These are phyloP conservation scores for Colletotrichum lini DNA, from an alignment of 2,329 filamentous ascomycete genomes.

Conservation along the genomic window DNA sequence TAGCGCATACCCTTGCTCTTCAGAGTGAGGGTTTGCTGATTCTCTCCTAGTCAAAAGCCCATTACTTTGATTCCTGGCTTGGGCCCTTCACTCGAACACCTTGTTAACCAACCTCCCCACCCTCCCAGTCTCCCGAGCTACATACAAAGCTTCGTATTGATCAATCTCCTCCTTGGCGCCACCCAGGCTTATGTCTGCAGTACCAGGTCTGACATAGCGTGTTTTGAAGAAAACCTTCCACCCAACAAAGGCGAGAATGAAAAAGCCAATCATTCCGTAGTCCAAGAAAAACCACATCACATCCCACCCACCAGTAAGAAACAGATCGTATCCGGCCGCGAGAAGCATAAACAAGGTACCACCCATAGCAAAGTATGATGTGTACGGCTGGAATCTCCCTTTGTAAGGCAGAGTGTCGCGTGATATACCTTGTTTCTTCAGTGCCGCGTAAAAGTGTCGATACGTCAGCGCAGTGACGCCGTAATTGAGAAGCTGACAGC, in stretches of 20 bases:
- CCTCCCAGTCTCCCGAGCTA: neutral
- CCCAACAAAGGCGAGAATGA: conserved; percentile 66
- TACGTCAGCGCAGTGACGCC: conserved; percentile 68
- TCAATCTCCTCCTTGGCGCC: neutral
- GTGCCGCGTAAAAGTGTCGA: conserved; percentile 69
- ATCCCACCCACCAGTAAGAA: conserved; percentile 57
- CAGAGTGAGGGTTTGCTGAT: no score
- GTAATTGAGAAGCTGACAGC: conserved; percentile 64
- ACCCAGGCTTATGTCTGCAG: conserved; percentile 64
- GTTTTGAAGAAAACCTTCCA: conserved; percentile 78
- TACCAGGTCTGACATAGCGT: conserved; percentile 63
- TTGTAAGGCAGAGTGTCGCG: conserved; percentile 69
- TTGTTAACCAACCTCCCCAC: neutral
- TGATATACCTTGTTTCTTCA: conserved; percentile 59
- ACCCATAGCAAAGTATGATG: conserved; percentile 61
- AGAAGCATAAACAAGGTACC: conserved; percentile 60
- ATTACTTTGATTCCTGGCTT: neutral
- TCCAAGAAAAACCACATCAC: conserved; percentile 64
- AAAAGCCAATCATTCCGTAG: conserved; percentile 71
- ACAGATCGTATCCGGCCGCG: conserved; percentile 70
- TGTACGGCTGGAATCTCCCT: conserved; percentile 72
- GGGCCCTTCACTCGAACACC: neutral
- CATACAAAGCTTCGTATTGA: neutral
- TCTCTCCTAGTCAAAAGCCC: neutral
- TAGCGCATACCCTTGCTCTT: no score